These are phyloP conservation scores for Triadica sebifera DNA, from an alignment of 345 rosid genomes.

Conservation along the genomic window DNA sequence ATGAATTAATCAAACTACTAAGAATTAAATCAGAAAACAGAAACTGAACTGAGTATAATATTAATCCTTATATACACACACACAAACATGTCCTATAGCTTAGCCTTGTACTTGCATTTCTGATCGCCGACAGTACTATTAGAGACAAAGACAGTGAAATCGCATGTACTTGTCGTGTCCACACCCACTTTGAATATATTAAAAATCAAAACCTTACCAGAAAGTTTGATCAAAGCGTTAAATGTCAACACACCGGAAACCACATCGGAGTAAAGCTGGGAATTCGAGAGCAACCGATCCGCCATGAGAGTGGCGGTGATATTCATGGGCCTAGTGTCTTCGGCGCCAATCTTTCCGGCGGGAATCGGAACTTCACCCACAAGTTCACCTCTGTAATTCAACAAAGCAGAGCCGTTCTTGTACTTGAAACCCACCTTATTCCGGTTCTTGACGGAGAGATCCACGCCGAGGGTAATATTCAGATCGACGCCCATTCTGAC, in stretches of 20 bases:
- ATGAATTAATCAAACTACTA: no score
- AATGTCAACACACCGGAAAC: conserved; percentile 42
- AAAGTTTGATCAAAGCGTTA: conserved; percentile 35
- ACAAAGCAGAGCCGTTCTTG: conserved; percentile 35
- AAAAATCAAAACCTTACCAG: conserved; percentile 59
- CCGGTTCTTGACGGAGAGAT: conserved; percentile 57
- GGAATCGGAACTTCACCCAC: conserved; percentile 76
- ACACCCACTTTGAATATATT: conserved; percentile 45
- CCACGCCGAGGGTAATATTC: conserved; percentile 52
- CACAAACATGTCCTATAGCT: no score
- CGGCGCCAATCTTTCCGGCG: conserved; percentile 47
- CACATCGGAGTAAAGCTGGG: conserved; percentile 41
- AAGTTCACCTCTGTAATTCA: conserved; percentile 55
- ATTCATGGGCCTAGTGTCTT: conserved; percentile 44
- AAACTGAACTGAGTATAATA: no score
- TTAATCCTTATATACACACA: no score
- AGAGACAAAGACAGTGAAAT: no score
- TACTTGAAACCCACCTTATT: conserved; percentile 67
- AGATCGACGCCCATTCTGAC: conserved; percentile 28
- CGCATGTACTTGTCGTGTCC: conserved; percentile 47
- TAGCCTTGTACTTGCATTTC: no score
- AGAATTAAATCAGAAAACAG: no score
- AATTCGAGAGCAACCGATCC: conserved; percentile 48
- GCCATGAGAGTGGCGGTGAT: conserved; percentile 63
- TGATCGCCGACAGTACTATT: no score